These are phyloP conservation scores for Sugiyamaella lignohabitans DNA, from an alignment of 805 yeast species.

Conservation along the genomic window DNA sequence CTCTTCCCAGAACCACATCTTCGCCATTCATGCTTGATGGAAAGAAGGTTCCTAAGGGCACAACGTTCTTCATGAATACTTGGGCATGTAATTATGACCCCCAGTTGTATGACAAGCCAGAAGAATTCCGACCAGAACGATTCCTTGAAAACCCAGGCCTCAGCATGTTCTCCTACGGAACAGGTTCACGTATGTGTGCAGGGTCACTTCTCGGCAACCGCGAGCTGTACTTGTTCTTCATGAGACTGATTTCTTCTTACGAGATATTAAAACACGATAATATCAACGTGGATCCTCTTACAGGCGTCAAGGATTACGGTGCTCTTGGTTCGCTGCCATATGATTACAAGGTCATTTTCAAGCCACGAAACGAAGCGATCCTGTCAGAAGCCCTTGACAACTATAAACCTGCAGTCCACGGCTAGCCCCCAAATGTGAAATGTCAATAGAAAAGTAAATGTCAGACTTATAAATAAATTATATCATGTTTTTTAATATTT, in stretches of 20 bases:
- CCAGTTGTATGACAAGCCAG: slow-evolving; percentile 6
- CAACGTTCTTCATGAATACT: slow-evolving; percentile 56
- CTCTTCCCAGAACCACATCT: slow-evolving; percentile 39
- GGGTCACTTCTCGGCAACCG: slow-evolving; percentile 56
- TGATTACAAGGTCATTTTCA: slow-evolving; percentile 17
- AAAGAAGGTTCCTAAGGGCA: slow-evolving; percentile 44
- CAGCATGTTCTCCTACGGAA: slow-evolving; percentile 37
- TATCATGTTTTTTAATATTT: no score
- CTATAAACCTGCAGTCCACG: not conserved
- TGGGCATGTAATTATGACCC: slow-evolving; percentile 64
- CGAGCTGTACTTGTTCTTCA: slow-evolving; percentile 51
- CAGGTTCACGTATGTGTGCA: slow-evolving; percentile 63
- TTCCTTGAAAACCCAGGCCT: slow-evolving; percentile 3
- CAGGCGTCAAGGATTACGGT: slow-evolving; percentile 21
- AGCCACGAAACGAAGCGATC: slow-evolving; percentile 18
- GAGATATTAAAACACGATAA: slow-evolving; percentile 31
- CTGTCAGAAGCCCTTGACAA: slow-evolving; percentile 13
- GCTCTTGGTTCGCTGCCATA: slow-evolving; percentile 23
- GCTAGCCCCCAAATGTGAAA: no score
- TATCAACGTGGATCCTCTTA: slow-evolving; percentile 21
- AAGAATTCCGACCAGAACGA: slow-evolving; percentile 10
- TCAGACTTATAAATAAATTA: no score
- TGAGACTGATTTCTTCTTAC: slow-evolving; percentile 47
- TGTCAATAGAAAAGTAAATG: no score
- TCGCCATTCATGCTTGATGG: slow-evolving; percentile 1